phyloP scores from a whole-genome alignment of 179 eudicot species.

The Sideroxylon spinosum region DNA sequence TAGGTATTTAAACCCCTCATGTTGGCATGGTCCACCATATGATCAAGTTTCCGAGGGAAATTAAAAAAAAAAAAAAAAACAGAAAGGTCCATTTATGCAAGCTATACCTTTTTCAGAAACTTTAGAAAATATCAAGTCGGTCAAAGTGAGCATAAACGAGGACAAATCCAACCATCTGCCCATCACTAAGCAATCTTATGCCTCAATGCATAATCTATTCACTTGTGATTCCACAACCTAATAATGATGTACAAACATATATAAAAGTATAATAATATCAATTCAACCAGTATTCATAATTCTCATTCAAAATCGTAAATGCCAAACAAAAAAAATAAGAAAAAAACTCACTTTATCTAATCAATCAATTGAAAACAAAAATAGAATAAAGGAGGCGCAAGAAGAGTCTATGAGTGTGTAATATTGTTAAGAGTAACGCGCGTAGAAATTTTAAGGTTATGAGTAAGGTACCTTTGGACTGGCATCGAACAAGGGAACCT shows the following conservation, averaged over 20 bases:
- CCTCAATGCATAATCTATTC: constrained; percentile 60
- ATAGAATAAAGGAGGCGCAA: neutral
- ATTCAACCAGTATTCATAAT: neutral
- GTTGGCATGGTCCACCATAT: neutral
- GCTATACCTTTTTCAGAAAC: constrained; percentile 75
- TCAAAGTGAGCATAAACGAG: constrained; percentile 72
- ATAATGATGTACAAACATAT: neutral
- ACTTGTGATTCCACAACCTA: constrained; percentile 81
- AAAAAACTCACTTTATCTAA: neutral
- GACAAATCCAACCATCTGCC: constrained; percentile 89
- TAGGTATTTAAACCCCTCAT: neutral
- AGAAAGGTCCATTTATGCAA: neutral
- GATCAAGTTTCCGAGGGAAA: neutral
- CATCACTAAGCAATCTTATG: constrained; percentile 59
- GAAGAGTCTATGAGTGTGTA: neutral
- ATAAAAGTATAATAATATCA: neutral
- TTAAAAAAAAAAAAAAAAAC: neutral
- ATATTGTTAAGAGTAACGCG: neutral
- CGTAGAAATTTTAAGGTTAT: neutral
- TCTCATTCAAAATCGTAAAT: neutral
- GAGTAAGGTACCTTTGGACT: constrained; percentile 60
- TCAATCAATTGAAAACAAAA: neutral
- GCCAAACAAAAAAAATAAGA: no score
- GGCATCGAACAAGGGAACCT: constrained; percentile 83
- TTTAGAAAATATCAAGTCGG: constrained; percentile 73